These are phyloP conservation scores for Sclerotinia minor DNA, from an alignment of 2,329 filamentous ascomycete genomes.

Conservation along the genomic window DNA sequence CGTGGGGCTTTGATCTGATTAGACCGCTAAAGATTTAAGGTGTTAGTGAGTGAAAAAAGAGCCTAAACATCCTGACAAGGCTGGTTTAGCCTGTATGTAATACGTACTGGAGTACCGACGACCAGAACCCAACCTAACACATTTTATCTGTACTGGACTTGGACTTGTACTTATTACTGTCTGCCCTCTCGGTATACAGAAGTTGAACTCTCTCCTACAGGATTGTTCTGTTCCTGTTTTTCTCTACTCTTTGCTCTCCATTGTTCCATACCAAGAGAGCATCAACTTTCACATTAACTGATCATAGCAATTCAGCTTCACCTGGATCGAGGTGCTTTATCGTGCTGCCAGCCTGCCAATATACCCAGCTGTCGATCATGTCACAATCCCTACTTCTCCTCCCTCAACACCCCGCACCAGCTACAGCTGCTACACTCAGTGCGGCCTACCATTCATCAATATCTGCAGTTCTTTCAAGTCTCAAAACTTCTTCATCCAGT, in stretches of 20 bases:
- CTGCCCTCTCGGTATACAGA: too few relatives aligned
- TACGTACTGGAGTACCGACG: not conserved
- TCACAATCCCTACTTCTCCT: slow-evolving; percentile 60
- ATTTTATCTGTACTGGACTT: not conserved
- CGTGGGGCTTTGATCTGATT: slow-evolving; percentile 6
- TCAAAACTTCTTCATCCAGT: slow-evolving; percentile 46
- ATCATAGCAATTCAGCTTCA: not conserved
- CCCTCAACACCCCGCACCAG: slow-evolving; percentile 60
- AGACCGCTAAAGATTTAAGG: not conserved
- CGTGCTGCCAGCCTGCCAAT: not conserved
- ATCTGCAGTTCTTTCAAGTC: slow-evolving; percentile 52
- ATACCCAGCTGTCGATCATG: slow-evolving; percentile 16
- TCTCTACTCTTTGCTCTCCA: not conserved
- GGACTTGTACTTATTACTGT: too few relatives aligned
- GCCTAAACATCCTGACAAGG: slow-evolving; percentile 5
- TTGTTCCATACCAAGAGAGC: not conserved
- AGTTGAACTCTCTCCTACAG: too few relatives aligned
- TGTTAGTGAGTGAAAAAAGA: not conserved
- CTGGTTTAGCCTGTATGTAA: not conserved
- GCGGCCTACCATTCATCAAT: slow-evolving; percentile 63
- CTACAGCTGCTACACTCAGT: slow-evolving; percentile 52
- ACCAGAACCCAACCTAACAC: not conserved
- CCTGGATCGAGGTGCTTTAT: not conserved
- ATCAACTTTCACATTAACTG: not conserved
- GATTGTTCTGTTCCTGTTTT: too few relatives aligned